phyloP scores from a whole-genome alignment of 2,329 filamentous ascomycete species.

The Fusarium sterilihyphosum region DNA sequence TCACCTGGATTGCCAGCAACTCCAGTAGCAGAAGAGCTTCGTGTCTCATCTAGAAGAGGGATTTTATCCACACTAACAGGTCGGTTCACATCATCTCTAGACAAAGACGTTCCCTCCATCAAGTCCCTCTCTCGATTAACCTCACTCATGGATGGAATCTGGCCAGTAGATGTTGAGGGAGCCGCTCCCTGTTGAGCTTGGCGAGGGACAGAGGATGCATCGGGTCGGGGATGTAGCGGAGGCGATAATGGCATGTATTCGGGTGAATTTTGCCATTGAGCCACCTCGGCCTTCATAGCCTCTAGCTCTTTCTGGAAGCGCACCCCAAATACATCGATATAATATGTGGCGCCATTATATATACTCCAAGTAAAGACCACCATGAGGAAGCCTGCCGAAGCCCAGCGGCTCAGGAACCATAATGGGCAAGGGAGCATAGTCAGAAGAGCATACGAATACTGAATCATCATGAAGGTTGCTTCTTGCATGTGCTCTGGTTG shows the following conservation, averaged over 20 bases:
- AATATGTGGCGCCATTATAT: slow-evolving; percentile 96
- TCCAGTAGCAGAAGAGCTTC: slow-evolving; percentile 50
- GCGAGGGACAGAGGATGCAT: slow-evolving; percentile 27
- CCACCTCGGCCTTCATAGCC: slow-evolving; percentile 85
- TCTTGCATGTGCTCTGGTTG: slow-evolving; percentile 83
- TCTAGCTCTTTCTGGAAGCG: slow-evolving; percentile 97
- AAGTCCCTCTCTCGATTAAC: slow-evolving; percentile 31
- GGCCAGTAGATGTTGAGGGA: slow-evolving; percentile 23
- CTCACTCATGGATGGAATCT: slow-evolving; percentile 29
- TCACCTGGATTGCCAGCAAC: slow-evolving; percentile 58
- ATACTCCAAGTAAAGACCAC: slow-evolving; percentile 93
- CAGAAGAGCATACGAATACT: slow-evolving; percentile 88
- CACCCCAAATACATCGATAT: slow-evolving; percentile 97
- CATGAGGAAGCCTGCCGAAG: slow-evolving; percentile 79
- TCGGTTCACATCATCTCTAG: slow-evolving; percentile 34
- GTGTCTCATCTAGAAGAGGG: slow-evolving; percentile 63
- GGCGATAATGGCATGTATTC: slow-evolving; percentile 55
- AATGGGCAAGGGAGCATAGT: slow-evolving; percentile 95
- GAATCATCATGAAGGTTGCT: slow-evolving; percentile 93
- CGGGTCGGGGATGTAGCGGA: slow-evolving; percentile 45
- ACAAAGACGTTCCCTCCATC: slow-evolving; percentile 17
- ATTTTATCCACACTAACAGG: slow-evolving; percentile 62
- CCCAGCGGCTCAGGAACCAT: slow-evolving; percentile 91
- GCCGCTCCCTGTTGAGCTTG: slow-evolving; percentile 23
- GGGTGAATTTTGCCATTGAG: slow-evolving; percentile 80